phyloP scores from a whole-genome alignment of 345 rosid genomes.

The Bruguiera gymnorhiza region DNA sequence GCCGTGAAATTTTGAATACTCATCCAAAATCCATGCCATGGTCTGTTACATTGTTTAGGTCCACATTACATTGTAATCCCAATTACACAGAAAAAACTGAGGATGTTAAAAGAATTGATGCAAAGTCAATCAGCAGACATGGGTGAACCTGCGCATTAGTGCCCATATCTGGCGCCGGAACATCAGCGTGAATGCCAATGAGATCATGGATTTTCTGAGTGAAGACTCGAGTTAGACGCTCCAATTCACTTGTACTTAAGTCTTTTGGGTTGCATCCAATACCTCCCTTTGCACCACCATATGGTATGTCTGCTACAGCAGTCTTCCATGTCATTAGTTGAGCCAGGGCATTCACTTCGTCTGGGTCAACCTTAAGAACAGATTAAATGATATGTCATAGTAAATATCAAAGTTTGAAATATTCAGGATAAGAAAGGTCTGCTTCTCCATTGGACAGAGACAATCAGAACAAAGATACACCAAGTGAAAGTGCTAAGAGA shows the following conservation, averaged over 20 bases:
- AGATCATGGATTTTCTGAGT: constrained; percentile 25
- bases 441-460: background rate
- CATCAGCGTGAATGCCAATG: constrained; percentile 17
- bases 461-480: background rate
- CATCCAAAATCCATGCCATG: constrained; percentile 26
- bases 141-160: constrained; percentile 15
- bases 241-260: constrained; percentile 13
- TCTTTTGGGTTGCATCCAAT: constrained; percentile 22
- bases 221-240: constrained; percentile 22
- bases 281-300: constrained; percentile 22
- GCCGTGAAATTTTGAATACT: constrained; percentile 21
- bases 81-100: background rate
- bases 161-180: constrained; percentile 23
- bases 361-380: constrained; percentile 19
- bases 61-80: background rate
- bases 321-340: constrained; percentile 25
- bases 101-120: background rate
- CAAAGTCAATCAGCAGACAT: background rate
- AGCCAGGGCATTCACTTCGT: constrained; percentile 23
- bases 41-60: constrained; percentile 5
- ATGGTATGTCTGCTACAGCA: constrained; percentile 21
- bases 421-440: background rate
- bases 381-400: background rate
- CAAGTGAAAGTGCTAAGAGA: background rate
- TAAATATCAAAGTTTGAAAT: background rate